These are phyloP conservation scores for Tubosaeta sp. DNA, from an alignment of 768 basidiomycete species.

Conservation along the genomic window DNA sequence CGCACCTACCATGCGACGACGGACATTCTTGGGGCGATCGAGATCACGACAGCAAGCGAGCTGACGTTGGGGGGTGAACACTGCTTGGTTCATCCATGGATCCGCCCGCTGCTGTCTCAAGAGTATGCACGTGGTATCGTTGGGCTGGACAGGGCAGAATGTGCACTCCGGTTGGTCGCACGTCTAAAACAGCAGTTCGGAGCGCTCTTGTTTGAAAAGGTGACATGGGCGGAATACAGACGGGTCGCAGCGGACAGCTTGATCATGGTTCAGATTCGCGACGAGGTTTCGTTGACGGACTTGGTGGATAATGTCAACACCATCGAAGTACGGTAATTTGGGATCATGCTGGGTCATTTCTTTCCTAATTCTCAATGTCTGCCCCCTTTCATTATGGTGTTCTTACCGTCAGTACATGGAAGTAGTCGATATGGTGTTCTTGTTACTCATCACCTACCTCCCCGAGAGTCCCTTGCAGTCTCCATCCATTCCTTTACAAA, in stretches of 20 bases:
- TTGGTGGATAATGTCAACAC: neutral
- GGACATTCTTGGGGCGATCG: neutral
- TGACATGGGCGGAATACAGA: neutral
- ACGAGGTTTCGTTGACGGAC: neutral
- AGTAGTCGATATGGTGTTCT: no score
- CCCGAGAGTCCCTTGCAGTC: no score
- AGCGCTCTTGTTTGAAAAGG: neutral
- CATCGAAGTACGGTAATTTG: no score
- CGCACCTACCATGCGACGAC: no score
- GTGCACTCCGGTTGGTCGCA: neutral
- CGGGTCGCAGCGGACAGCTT: slow-evolving; percentile 7
- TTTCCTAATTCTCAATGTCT: neutral
- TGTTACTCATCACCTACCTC: no score
- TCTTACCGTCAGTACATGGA: no score
- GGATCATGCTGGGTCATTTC: no score
- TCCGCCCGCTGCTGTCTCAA: slow-evolving; percentile 3
- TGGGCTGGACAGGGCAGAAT: neutral
- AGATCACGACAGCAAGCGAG: neutral
- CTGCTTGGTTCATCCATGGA: slow-evolving; percentile 13
- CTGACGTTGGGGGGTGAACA: neutral
- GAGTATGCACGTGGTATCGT: neutral
- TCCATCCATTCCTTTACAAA: no score
- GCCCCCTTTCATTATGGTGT: neutral
- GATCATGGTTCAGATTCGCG: slow-evolving; percentile 1
- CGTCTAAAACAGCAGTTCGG: slow-evolving; percentile 7